Percentiles rank a stretch among this genome's conserved stretches.
Conservation (phyloP, 768 basidiomycete genomes). For the Tricholoma hemisulphureum region DNA sequence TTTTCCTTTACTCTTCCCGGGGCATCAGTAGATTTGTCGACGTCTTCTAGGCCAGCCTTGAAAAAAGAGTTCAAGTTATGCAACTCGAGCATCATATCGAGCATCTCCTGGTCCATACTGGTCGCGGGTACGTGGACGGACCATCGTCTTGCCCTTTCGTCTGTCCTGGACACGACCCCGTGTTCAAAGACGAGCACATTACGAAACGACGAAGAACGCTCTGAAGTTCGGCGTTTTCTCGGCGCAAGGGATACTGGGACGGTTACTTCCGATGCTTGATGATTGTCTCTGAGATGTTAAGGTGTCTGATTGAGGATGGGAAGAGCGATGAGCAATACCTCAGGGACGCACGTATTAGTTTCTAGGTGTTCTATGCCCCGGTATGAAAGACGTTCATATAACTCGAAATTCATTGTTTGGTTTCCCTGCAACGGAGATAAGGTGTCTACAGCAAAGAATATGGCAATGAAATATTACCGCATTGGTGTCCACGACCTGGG, state of each 20-base stretch:
- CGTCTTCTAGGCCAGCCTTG: slow-evolving; percentile 25
- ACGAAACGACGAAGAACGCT: slow-evolving; percentile 18
- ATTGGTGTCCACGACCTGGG: not conserved
- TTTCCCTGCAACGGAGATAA: not conserved
- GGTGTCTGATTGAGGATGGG: too few species aligned
- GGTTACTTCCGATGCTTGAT: not conserved
- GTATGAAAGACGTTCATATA: not conserved
- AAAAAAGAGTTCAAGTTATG: slow-evolving; percentile 41
- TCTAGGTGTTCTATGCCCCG: not conserved
- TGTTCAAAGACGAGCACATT: slow-evolving; percentile 36
- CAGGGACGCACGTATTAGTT: not conserved
- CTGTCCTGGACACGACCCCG: slow-evolving; percentile 30
- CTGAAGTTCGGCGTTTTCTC: slow-evolving; percentile 2
- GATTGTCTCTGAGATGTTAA: not conserved
- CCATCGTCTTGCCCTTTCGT: slow-evolving; percentile 28
- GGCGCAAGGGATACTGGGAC: not conserved
- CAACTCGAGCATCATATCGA: slow-evolving; percentile 40
- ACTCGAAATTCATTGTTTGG: not conserved
- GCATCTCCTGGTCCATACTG: slow-evolving; percentile 38
- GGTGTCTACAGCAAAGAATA: not conserved
- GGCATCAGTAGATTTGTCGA: slow-evolving; percentile 13
- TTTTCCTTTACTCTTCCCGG: slow-evolving; percentile 16
- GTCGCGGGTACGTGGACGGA: slow-evolving; percentile 33
- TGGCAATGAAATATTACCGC: not conserved
- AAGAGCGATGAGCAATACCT: not conserved